These are phyloP conservation scores for Starmerella floris DNA, from an alignment of 805 yeast genomes.

Conservation along the genomic window DNA sequence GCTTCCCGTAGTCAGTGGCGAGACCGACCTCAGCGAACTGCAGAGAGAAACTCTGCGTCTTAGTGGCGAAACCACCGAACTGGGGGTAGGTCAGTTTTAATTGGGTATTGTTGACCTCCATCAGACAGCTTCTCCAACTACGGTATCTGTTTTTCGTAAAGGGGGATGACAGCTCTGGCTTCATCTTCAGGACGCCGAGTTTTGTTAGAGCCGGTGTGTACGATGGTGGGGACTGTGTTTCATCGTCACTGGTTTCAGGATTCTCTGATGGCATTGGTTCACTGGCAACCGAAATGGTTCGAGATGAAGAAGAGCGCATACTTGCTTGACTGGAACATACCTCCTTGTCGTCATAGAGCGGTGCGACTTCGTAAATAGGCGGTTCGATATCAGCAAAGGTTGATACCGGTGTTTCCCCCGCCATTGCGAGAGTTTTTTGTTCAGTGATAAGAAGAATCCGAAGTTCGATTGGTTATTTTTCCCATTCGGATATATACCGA, in stretches of 20 bases:
- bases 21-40: constrained; percentile 77
- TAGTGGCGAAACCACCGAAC: constrained; percentile 26
- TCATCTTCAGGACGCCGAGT: constrained; percentile 45
- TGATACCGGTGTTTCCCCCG: no score
- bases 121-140: constrained; percentile 54
- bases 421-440: no score
- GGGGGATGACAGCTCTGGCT: constrained; percentile 66
- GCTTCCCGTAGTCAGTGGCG: constrained; percentile 71
- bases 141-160: constrained; percentile 54
- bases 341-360: no score
- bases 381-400: no score
- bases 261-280: no score
- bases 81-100: constrained; percentile 42
- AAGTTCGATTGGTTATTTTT: no score
- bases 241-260: neutral
- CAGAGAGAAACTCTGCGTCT: constrained; percentile 40
- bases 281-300: no score
- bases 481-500: no score
- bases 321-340: no score
- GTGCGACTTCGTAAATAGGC: no score
- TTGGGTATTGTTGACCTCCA: constrained; percentile 80
- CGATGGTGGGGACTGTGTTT: constrained; percentile 35
- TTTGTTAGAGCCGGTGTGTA: constrained; percentile 56
- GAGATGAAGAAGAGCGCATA: no score
- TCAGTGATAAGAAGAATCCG: no score